Evolutionary conservation across 805 yeast species (phyloP), one percentile per base, ranked within the genome.

Genomic region (Pichia nakasei): DNA sequence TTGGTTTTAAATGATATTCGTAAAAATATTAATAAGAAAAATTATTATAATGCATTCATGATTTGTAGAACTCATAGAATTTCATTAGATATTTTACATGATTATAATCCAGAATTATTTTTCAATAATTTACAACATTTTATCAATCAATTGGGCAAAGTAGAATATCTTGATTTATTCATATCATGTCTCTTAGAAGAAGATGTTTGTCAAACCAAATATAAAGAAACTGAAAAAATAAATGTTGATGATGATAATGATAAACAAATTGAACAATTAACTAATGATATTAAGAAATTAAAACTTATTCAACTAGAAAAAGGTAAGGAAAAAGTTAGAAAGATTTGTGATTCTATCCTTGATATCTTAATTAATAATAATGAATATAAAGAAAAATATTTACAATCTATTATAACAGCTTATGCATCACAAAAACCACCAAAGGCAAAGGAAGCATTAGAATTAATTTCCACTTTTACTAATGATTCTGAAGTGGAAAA

Each of bases 391-490:
- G 59, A 68, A 22, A 74, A 72, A 50, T 85, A 84, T 54, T 60
- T 83, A 44, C 94, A 86, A 60, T 75, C 93, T 1, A 76, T 84
- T 19, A 73, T 93, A 45, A 91, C 98, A 4, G 95, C 96, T 0
- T 85, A 82, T 58, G 96, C 96, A 0, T 86, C 95, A 61, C 85
- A 85, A 65, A 78, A 73, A 35, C 98, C 98, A 3, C 88, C 97
- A 15, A 85, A 84, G 53, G 70, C 88, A 41, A 75, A 70, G 29
- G 82, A 78, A 24, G 97, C 97, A 0, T 68, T 93, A 44, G 58
- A 57, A 22, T 64, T 85, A 41, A 80, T 88, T 45, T 72, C 81
- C 2, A 56, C 74, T 0, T 66, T 82, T 46, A 63, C 67, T 7
- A 65, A 68, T 38, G 65, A 68, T 35, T 69, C 65, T 9, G 73